Base-by-base conservation (phyloP, 2,329 filamentous ascomycete species). In the Ophiocordyceps sinensis region DNA sequence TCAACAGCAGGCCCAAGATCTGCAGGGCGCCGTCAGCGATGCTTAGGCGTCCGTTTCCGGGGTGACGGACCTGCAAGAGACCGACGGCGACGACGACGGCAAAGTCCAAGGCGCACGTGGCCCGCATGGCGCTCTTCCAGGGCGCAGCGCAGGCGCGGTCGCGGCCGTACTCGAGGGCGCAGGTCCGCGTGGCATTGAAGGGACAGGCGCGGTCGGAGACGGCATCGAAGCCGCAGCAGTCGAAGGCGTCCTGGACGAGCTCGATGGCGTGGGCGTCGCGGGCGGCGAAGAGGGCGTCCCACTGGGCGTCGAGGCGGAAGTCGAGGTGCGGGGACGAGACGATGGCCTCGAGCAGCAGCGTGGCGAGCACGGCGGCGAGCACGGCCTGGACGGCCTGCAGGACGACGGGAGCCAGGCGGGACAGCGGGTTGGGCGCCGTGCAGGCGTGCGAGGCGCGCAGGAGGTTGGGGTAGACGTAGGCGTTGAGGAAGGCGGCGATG, bases 191-290 rank as follows among this genome's bases (percentile, higher is more conserved):
- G 41, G 44, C 31, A 39, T 40, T 1, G 41, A 82, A 83, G 0
- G 81, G 82, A 63, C 70, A 84, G 0, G 73, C 70, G 48, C 71
- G 73, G 51, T 86, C 79, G 28, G 53, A 57, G 26, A 74, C 53
- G 5, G 64, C 68, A 42, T 66, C 66, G 29, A 83, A 63, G 0
- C 82, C 82, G 48, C 82, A 86, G 60, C 82, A 86, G 8, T 70
- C 53, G 28, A 83, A 69, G 0, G 67, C 56, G 52, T 85, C 76
- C 51, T 86, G 82, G 39, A 86, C 79, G 2, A 60, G 56, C 35
- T 67, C 62, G 43, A 85, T 70, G 2, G 65, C 56, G 1, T 49
- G 46, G 1, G 46, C 65, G 41, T 82, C 63, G 44, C 77, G 74
- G 0, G 51, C 48, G 0, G 47, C 54, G 49, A 66, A 84, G 43